Conservation (phyloP, 2,329 filamentous ascomycete genomes). For the Dactylellina drechsleri region DNA sequence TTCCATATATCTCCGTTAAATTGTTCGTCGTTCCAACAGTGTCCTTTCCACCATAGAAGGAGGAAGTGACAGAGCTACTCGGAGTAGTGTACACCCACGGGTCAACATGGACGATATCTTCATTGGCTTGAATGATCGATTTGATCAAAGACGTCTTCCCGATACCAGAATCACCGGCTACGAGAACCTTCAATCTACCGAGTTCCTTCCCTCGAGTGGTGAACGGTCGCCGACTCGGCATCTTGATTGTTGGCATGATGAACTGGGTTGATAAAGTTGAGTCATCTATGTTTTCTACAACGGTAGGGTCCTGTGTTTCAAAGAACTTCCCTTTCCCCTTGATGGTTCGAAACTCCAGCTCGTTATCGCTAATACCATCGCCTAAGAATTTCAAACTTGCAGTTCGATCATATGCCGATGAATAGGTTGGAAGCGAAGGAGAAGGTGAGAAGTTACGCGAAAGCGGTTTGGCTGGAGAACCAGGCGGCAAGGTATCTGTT, state of each 20-base stretch:
- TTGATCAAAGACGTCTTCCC: conserved; percentile 92
- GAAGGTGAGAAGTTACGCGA: conserved; percentile 42
- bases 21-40: conserved; percentile 57
- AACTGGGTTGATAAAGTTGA: conserved; percentile 72
- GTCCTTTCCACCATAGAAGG: conserved; percentile 56
- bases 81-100: conserved; percentile 64
- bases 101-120: conserved; percentile 95
- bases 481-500: conserved; percentile 51
- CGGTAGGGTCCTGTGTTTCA: conserved; percentile 56
- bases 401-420: conserved; percentile 37
- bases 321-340: conserved; percentile 63
- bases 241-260: conserved; percentile 96
- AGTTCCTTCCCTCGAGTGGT: conserved; percentile 85
- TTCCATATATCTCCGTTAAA: conserved; percentile 78
- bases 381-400: conserved; percentile 39
- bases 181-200: conserved; percentile 86
- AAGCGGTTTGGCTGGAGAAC: conserved; percentile 42
- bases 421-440: conserved; percentile 35
- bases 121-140: conserved; percentile 84
- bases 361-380: conserved; percentile 36
- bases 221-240: conserved; percentile 89
- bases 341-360: conserved; percentile 58
- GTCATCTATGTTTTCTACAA: conserved; percentile 59
- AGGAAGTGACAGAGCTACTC: conserved; percentile 56
- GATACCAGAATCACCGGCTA: conserved; percentile 80